These are phyloP conservation scores for Silene coronaria DNA, from an alignment of 179 eudicot species.

Conservation along the genomic window DNA sequence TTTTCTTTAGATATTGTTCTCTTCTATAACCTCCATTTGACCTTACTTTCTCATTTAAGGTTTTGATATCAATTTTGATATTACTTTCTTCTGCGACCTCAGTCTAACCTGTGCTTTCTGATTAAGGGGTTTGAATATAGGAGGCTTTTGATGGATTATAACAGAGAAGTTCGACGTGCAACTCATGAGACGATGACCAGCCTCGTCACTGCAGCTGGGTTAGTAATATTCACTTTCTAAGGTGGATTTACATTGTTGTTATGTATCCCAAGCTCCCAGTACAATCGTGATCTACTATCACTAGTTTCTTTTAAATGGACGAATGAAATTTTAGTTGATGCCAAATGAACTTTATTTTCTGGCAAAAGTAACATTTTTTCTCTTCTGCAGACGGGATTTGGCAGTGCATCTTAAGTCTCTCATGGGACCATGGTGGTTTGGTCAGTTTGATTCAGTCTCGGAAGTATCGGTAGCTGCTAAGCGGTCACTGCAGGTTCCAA, in stretches of 20 bases:
- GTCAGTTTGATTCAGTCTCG: constrained; percentile 83
- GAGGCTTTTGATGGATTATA: constrained; percentile 89
- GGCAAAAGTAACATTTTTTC: constrained; percentile 10
- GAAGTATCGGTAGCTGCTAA: constrained; percentile 95
- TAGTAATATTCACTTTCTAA: constrained; percentile 24
- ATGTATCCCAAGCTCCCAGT: neutral
- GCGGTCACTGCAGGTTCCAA: constrained; percentile 69
- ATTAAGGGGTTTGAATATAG: constrained; percentile 84
- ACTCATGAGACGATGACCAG: constrained; percentile 82
- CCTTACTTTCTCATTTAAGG: neutral
- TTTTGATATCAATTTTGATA: constrained; percentile 8
- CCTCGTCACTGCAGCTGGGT: constrained; percentile 71
- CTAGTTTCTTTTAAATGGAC: neutral
- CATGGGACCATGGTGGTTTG: constrained; percentile 99
- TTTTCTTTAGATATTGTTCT: neutral
- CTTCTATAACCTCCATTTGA: neutral
- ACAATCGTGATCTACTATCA: neutral
- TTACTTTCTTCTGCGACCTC: neutral
- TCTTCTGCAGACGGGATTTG: constrained; percentile 66
- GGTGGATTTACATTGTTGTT: constrained; percentile 3
- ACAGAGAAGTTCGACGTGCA: constrained; percentile 87
- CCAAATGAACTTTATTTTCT: constrained; percentile 5
- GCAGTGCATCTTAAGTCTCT: constrained; percentile 83
- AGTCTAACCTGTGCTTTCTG: constrained; percentile 20
- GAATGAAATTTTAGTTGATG: neutral